These are phyloP conservation scores for Neurospora sp. DNA, from an alignment of 495 filamentous ascomycete genomes.

Conservation along the genomic window DNA sequence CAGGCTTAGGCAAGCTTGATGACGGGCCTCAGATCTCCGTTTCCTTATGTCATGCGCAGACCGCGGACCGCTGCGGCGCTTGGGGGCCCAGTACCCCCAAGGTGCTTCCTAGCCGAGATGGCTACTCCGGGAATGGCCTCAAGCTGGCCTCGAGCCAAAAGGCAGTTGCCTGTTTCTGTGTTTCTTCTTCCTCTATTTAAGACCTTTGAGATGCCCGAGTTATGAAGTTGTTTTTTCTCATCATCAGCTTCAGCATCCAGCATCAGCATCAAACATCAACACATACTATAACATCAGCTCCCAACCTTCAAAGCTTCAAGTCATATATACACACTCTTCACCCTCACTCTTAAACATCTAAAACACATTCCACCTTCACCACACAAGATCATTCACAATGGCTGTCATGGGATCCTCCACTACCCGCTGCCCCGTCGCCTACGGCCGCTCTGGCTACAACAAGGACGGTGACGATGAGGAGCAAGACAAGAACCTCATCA, in stretches of 20 bases:
- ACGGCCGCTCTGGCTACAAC: slow-evolving; percentile 42
- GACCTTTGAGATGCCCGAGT: slow-evolving; percentile 7
- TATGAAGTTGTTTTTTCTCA: slow-evolving; percentile 4
- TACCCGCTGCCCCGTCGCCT: slow-evolving; percentile 46
- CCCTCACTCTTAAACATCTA: slow-evolving; percentile 1
- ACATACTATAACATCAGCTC: neutral
- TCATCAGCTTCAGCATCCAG: slow-evolving; percentile 23
- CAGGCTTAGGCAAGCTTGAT: neutral
- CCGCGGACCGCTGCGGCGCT: neutral
- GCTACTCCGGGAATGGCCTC: neutral
- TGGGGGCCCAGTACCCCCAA: neutral
- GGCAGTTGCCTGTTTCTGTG: neutral
- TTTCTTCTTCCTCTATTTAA: slow-evolving; percentile 22
- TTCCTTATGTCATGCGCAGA: neutral
- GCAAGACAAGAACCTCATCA: neutral
- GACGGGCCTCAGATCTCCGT: neutral
- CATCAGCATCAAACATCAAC: slow-evolving; percentile 8
- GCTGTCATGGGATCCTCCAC: slow-evolving; percentile 25
- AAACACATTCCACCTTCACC: slow-evolving; percentile 1
- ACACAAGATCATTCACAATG: slow-evolving; percentile 26
- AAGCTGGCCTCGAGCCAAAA: neutral
- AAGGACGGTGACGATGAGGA: slow-evolving; percentile 17
- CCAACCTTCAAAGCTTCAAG: neutral
- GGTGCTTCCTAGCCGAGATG: neutral
- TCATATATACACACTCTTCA: slow-evolving; percentile 1